These are phyloP conservation scores for Dioszegia aurantiaca DNA, from an alignment of 768 basidiomycete genomes.

Conservation along the genomic window DNA sequence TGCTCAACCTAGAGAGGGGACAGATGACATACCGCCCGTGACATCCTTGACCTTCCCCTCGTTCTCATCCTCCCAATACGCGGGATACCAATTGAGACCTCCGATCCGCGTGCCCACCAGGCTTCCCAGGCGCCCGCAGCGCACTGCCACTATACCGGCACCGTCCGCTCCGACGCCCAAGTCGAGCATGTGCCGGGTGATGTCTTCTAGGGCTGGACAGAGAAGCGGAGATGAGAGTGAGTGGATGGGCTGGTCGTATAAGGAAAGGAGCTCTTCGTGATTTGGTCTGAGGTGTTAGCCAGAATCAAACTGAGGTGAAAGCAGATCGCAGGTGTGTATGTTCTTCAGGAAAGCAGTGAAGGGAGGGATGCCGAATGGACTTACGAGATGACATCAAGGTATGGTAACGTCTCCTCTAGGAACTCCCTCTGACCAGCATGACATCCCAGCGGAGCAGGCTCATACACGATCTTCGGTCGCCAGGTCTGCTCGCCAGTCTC, in stretches of 20 bases:
- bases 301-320: neutral
- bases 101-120: conserved; percentile 30
- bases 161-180: conserved; percentile 33
- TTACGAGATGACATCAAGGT: conserved; percentile 38
- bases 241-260: conserved; percentile 21
- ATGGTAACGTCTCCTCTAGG: conserved; percentile 26
- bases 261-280: conserved; percentile 43
- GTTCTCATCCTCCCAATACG: conserved; percentile 28
- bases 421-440: conserved; percentile 30
- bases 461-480: conserved; percentile 43
- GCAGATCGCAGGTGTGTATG: no score
- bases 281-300: conserved; percentile 34
- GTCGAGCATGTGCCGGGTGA: conserved; percentile 31
- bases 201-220: conserved; percentile 19
- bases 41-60: conserved; percentile 31
- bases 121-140: conserved; percentile 36
- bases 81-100: conserved; percentile 42
- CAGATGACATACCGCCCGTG: conserved; percentile 39
- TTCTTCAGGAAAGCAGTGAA: no score
- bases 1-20: neutral
- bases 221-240: conserved; percentile 20
- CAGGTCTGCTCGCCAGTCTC: conserved; percentile 17
- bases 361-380: conserved; percentile 20
- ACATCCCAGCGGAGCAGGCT: conserved; percentile 40
- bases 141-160: conserved; percentile 30